Evolutionary conservation across 192 early-diverging fungal genomes (phyloP), one percentile per base, ranked within the genome.

Genomic region (Podila minutissima): DNA sequence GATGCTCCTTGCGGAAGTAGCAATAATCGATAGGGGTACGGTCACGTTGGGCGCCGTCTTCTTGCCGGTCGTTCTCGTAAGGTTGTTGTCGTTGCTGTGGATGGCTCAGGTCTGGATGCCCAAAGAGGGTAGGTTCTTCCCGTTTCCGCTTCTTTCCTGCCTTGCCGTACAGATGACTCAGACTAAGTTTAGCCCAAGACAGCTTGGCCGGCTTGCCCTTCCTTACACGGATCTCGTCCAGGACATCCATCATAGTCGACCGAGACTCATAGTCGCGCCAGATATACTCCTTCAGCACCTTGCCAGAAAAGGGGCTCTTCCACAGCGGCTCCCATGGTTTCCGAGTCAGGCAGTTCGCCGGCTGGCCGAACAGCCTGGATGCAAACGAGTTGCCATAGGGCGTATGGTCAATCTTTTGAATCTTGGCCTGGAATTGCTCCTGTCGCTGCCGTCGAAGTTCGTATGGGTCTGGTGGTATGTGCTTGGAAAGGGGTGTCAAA

Each of bases 281-380:
- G 59, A 97, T 96, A 83, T 87, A 95, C n/a, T 95, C 93, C 41
- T 88, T 88, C n/a, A 96, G 81, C 32, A 85, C 85, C 20, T 91
- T 88, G 33, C 93, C 94, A 33, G 92, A 89, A 77, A 92, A 95
- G 3, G 93, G 89, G 50, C 92, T 92, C 15, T 88, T 74, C 74
- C 85, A 85, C 6, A 91, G 55, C 0, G 71, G 71, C 17, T 87
- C 85, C 9, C 82, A 81, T 8, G 86, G 68, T 13, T 91, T 92
- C 57, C 92, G 74, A 33, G 91, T 92, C 66, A 72, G 74, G 35
- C 82, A 69, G 38, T 86, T 74, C 17, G 87, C 85, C 17, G 89
- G 88, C 15, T 78, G 74, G 9, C 95, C 95, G 74, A 89, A 75
- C 22, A 97, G 76, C 51, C 95, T 78, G 7, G 89, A 94, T 24